Base-by-base conservation (phyloP, 2,329 filamentous ascomycete genomes). In the Periconia sp. region DNA sequence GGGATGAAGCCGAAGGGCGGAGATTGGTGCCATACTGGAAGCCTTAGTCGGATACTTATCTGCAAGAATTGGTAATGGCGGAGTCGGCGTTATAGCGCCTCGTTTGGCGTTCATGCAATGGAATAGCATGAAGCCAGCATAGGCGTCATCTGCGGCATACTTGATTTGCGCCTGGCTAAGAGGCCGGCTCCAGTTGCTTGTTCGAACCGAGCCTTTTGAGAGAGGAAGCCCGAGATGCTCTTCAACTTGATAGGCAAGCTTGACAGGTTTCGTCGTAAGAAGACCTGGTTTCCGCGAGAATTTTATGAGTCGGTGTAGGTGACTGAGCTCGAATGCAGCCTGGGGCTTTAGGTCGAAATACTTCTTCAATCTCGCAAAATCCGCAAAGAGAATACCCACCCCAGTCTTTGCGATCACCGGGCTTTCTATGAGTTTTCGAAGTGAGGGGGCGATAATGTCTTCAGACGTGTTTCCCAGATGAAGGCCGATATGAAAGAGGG, bases 71-170 rank as follows among this genome's bases (percentile, higher is more conserved):
- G 61, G 61, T 5, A 57, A 21, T 7, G 56, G 57, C 10, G 61
- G 61, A 12, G 38, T 37, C 4, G 61, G 60, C 0, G 36, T 12
- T 78, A 72, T 40, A 92, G 87, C 0, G 86, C 74, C 70, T 52
- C 63, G 47, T 57, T 87, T 81, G 26, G 82, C 73, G 44, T 96
- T 86, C 50, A 96, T 74, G 4, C 80, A 78, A 41, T 88, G 76
- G 58, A 83, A 95, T 1, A 96, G 74, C 56, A 89, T 86, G 11
- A 92, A 70, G 3, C 87, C 86, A 23, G 90, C 90, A 63, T 96
- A 96, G 0, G 90, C 88, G 69, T 96, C 92, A 0, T 86, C 83
- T 2, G 90, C 90, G n/a, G 92, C 70, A 75, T 79, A 92, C 78
- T 80, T 68, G 13, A 89, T 79, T 63, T 96, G 92, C 8, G 80